Evolutionary conservation across 2,329 filamentous ascomycete genomes (phyloP), one percentile per base, ranked within the genome.

Genomic region (Aspergillus fischeri): DNA sequence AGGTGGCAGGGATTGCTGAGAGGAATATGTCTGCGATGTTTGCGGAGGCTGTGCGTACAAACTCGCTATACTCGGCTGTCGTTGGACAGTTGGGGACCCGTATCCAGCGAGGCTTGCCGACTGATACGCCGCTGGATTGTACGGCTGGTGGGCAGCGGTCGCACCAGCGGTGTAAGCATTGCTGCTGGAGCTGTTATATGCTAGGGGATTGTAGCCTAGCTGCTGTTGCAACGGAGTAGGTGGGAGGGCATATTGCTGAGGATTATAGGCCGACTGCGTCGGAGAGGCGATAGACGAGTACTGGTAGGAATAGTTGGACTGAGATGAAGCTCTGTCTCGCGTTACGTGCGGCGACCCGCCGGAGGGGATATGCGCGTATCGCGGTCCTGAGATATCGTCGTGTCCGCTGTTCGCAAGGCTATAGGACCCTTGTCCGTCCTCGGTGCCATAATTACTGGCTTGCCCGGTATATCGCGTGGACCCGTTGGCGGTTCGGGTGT

Each of bases 131-230:
- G 80, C 79, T 1, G 80, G 80, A 55, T 81, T 78, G 63, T 82
- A 82, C 10, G 78, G 75, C 55, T 78, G 77, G 61, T 77, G 74
- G 10, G 58, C 58, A 8, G 70, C 58, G 10, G 55, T 56, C 21
- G 65, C 35, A 51, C 41, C 41, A 50, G 27, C 25, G 49, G 27
- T 54, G 32, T 58, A 50, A 14, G 41, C 29, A 49, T 47, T 71
- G 35, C 60, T 56, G 54, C 49, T 64, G 48, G 66, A 61, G 50
- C 64, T 63, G 42, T 66, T 68, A 66, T 81, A 93, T 41, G 81
- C 78, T 70, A 88, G 83, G 1, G 90, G 89, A 68, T 92, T 93
- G 74, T 92, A 93, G 47, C 83, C 81, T 71, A 75, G 73, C 69
- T 71, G 70, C 27, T 73, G 75, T 53, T 78, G 76, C 50, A 78